Base-by-base conservation (phyloP, 2,329 filamentous ascomycete species). In the Thermomyces lanuginosus region DNA sequence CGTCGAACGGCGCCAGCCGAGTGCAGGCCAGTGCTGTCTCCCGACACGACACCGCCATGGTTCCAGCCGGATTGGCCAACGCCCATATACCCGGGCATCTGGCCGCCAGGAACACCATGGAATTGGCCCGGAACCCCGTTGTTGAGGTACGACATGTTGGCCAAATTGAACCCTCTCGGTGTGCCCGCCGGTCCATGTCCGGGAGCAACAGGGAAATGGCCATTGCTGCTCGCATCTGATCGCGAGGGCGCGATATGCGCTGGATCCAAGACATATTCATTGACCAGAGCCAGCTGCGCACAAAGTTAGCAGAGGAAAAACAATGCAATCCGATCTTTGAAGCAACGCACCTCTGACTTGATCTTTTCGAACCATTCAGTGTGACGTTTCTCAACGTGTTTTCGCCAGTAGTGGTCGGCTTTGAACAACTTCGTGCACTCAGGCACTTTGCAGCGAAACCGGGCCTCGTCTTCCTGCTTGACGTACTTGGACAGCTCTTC, bases 351-450 rank as follows among this genome's bases (percentile, higher is more conserved):
- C 60, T 93, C 86, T 47, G 76, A 73, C 49, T 76, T 77, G 37
- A 93, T 60, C 28, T 61, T 68, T 17, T 84, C 76, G 22, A 79
- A 66, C 79, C 84, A 98, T 28, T 95, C 86, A 0, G 69, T 51
- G 50, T 98, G 89, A 31, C 91, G 74, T 60, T 98, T 98, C 56
- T 95, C 86, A 9, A 95, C 76, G 44, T 98, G 89, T 62, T 98
- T 98, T 45, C 74, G 76, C 86, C 91, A 98, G 51, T 98, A 98
- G 42, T 86, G 73, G 22, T 92, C 78, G 32, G 89, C 89, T 53
- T 95, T 95, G 66, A 98, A 98, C 5, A 98, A 62, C 55, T 98
- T 98, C 7, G 78, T 77, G 55, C 89, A 98, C 20, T 93, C 84
- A 1, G 86, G 86, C 3, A 92, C 84, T 52, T 89, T 92, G 66